phyloP scores from a whole-genome alignment of 345 rosid genomes.

The Aquilaria yunnanensis region DNA sequence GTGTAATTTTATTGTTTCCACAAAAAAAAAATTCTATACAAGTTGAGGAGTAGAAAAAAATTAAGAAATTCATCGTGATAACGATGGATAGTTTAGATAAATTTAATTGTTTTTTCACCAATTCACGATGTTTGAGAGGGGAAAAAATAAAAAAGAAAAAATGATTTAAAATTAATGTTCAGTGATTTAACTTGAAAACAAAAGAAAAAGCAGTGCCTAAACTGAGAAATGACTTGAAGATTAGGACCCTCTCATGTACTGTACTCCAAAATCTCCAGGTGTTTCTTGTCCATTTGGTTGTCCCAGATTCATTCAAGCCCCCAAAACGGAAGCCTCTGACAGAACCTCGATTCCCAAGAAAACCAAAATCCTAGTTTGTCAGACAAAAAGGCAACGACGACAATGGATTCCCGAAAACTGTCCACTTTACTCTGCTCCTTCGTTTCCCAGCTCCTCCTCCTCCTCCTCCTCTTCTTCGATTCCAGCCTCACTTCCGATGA shows the following conservation, averaged over 20 bases:
- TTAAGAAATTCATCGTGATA: no score
- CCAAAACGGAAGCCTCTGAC: slow-evolving; percentile 12
- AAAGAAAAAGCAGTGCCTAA: neutral
- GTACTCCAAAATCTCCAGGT: slow-evolving; percentile 17
- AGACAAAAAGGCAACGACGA: slow-evolving; percentile 9
- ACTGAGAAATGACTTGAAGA: no score
- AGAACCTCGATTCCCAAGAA: slow-evolving; percentile 33
- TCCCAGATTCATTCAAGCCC: slow-evolving; percentile 18
- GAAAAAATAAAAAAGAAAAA: no score
- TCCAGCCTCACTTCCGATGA: neutral
- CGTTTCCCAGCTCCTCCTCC: slow-evolving; percentile 37
- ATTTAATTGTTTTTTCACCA: no score
- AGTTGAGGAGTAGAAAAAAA: no score
- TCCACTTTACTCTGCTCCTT: slow-evolving; percentile 44
- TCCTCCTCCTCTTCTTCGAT: slow-evolving; percentile 30
- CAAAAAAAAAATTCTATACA: no score
- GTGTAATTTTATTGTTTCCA: no score
- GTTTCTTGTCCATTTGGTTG: slow-evolving; percentile 12
- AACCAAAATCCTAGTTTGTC: slow-evolving; percentile 8
- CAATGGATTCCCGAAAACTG: slow-evolving; percentile 48
- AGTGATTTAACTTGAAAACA: neutral
- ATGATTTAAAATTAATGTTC: no score
- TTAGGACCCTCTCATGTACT: slow-evolving; percentile 6
- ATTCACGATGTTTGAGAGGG: no score
- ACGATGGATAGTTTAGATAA: no score